Evolutionary conservation across 768 basidiomycete species (phyloP).

Genomic region (Naganishia kalamii): DNA sequence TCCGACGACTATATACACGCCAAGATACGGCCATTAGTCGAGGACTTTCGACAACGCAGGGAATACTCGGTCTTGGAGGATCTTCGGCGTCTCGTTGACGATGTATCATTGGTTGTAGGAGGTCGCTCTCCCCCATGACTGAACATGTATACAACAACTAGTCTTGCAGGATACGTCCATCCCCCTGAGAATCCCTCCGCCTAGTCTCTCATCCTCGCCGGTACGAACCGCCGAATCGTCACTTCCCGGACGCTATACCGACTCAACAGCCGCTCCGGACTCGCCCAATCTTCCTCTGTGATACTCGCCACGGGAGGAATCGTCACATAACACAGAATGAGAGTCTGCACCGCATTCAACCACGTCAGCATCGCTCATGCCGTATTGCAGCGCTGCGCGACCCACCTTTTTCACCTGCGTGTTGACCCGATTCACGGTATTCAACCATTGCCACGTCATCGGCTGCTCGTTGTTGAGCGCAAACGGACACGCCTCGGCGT

Average conservation of each 20-base stretch:
- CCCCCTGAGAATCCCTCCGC: background rate
- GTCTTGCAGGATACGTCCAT: background rate
- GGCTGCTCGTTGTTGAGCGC: constrained; percentile 62
- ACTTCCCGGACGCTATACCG: constrained; percentile 77
- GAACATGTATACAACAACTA: no score
- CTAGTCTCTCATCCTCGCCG: constrained; percentile 85
- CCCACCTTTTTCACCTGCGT: constrained; percentile 90
- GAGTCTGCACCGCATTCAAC: constrained; percentile 55
- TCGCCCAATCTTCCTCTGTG: constrained; percentile 53
- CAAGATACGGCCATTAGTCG: background rate
- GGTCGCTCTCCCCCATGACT: background rate
- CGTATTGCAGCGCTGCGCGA: background rate
- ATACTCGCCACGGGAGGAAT: constrained; percentile 63
- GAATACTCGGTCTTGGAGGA: background rate
- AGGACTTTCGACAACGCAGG: constrained; percentile 1
- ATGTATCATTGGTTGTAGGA: background rate
- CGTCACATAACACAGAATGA: constrained; percentile 83
- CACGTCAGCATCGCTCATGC: background rate
- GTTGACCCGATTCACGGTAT: constrained; percentile 93
- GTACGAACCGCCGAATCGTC: constrained; percentile 73
- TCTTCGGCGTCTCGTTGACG: background rate
- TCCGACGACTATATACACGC: background rate
- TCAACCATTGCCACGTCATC: constrained; percentile 87
- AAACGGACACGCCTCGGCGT: constrained; percentile 61
- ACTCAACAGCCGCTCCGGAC: constrained; percentile 67